Conservation (phyloP, 78 protist species). For the Isochrysis galbana region DNA sequence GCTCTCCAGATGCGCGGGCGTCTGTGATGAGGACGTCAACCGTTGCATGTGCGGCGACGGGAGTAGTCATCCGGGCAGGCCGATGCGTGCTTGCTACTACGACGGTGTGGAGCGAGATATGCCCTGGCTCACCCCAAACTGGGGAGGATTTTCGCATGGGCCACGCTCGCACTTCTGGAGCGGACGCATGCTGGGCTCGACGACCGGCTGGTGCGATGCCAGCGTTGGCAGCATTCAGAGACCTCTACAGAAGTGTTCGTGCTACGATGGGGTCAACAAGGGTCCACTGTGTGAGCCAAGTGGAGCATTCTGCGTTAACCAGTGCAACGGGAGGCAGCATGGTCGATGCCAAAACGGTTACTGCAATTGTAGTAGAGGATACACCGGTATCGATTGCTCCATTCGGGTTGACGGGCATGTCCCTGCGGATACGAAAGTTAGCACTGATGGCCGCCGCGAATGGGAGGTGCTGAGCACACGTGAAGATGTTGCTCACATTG, state of each 20-base stretch:
- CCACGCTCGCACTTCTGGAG: neutral
- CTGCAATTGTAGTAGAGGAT: neutral
- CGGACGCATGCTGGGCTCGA: neutral
- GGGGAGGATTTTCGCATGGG: neutral
- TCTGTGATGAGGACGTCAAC: neutral
- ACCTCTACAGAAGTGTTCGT: neutral
- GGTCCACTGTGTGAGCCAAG: neutral
- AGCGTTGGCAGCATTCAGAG: neutral
- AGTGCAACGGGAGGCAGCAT: neutral
- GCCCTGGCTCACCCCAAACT: neutral
- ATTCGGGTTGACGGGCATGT: neutral
- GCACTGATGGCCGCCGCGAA: neutral
- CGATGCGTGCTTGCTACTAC: neutral
- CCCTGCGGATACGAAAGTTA: neutral
- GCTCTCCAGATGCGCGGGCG: neutral
- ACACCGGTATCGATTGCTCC: neutral
- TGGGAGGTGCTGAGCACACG: no score
- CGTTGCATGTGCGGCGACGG: neutral
- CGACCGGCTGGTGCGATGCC: conserved; percentile 11
- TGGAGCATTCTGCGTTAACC: neutral
- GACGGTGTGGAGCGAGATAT: neutral
- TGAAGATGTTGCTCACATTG: neutral
- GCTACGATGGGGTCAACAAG: neutral
- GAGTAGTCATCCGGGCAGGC: neutral
- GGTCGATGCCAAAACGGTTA: neutral